Evolutionary conservation across 345 rosid species (phyloP), one percentile per base, ranked within the genome.

Genomic region (Gossypium ekmanianum): DNA sequence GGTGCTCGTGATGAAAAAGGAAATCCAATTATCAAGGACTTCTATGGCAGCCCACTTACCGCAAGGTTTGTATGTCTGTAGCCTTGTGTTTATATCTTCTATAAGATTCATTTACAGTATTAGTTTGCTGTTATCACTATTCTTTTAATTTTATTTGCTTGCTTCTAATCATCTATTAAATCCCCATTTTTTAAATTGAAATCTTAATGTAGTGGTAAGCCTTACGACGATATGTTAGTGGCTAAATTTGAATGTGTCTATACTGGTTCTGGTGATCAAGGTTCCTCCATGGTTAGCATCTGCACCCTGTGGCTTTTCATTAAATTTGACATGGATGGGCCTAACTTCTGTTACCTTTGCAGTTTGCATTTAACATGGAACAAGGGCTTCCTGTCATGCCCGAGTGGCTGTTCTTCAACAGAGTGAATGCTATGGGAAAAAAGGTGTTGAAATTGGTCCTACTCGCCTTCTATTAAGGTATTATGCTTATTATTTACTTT

Each of bases 261-360:
- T 70, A 89, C 98, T 72, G 98, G 97, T 82, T 91, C 99, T 62
- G 94, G 92, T 59, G 97, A 92, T 54, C 90, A 84, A 63, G 97
- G 97, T n/a, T 92, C 97, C 81, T 89, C 97, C 57, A 89, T 92
- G 99, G 99, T 93, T 74, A 82, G 94, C 50, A 77, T 61, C 54
- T 75, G 7, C 55, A 71, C 70, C 70, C 62, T 68, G 14, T 51
- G 18, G 47, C 65, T 39, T 72, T 77, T 16, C 70, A 50, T 64
- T 51, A 45, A 17, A 61, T 64, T 14, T 57, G 52, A 11, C 7
- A 14, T 66, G 47, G 62, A 70, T 75, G 16, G 22, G 20, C 62
- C 70, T 79, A 68, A 75, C 66, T 52, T 72, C 75, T 67, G 72
- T 68, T 77, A 12, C 39, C 71, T 74, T 79, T 77, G 85, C 87